Evolutionary conservation across 1,139 yeast species (phyloP), one percentile per base, ranked within the genome.

Genomic region (Ogataea hybrid): DNA sequence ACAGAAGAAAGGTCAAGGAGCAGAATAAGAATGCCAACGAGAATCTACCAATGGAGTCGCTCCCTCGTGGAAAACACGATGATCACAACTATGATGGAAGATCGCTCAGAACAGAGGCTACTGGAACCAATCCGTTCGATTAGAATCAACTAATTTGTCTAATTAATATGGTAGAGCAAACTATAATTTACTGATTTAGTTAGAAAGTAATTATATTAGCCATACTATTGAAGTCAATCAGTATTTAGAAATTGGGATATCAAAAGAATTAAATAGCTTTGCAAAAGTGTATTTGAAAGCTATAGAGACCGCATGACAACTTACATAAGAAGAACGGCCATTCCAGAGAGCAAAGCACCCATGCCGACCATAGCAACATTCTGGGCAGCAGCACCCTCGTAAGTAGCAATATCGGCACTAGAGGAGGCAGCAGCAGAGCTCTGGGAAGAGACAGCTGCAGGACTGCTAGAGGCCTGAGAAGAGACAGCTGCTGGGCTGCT

Each of bases 71-170:
- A 12, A 22, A n/a, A 18, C 5, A 22, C 5, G 23, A 18, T 30
- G 21, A 21, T 11, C 25, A 23, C n/a, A 23, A 23, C 5, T 11
- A 17, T 5, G 35, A 32, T 18, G 27, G 15, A 7, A 12, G 16
- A 20, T 21, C 27, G 12, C 10, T 32, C 25, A 32, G 9, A 25
- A 32, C 35, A 4, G 35, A 32, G 16, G 27, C 35, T 32, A 32
- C 25, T 4, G 35, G 27, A n/a, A 10, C 25, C 7, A 32, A 32
- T 32, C 35, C 35, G 5, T 32, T 32, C 15, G 17, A 32, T 11
- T 32, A 21, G 20, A 7, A 18, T 10, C n/a, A 12, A n/a, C n/a
- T 23, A 10, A 10, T 9, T 23, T 9, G 15, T 14, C 15, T 14
- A 14, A 14, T 23, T 6, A 9, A 9, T 9, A 23, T 23, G 25